These are phyloP conservation scores for Sclerotinia sclerotiorum DNA, from an alignment of 2,329 filamentous ascomycete genomes.

Conservation along the genomic window DNA sequence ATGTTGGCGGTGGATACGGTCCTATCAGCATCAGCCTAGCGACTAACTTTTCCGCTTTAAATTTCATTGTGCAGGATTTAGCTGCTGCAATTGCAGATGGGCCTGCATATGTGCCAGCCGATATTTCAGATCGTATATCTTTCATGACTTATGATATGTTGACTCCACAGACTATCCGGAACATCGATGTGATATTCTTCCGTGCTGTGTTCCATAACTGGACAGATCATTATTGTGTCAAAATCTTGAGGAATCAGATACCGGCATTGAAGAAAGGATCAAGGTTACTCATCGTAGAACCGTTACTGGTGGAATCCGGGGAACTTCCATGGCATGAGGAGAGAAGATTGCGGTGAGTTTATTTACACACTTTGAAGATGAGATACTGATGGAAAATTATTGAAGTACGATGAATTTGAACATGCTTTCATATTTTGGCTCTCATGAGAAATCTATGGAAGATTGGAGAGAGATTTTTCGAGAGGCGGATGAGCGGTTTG, in stretches of 20 bases:
- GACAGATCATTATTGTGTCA: conserved; percentile 18
- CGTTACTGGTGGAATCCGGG: conserved; percentile 9
- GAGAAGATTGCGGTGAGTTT: conserved; percentile 8
- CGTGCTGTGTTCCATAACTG: conserved; percentile 19
- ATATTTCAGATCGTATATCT: not conserved
- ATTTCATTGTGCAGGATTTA: conserved; percentile 59
- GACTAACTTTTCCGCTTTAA: conserved; percentile 49
- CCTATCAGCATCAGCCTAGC: conserved; percentile 58
- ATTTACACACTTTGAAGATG: not conserved
- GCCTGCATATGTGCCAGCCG: not conserved
- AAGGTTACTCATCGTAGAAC: conserved; percentile 9
- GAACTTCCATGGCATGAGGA: not conserved
- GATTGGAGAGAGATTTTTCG: conserved; percentile 15
- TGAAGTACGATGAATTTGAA: conserved; percentile 14
- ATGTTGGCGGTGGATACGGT: conserved; percentile 60
- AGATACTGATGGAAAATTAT: not conserved
- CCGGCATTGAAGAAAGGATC: conserved; percentile 16
- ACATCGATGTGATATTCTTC: conserved; percentile 12
- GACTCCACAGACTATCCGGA: not conserved
- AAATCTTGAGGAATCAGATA: conserved; percentile 16
- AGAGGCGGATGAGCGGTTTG: conserved; percentile 10
- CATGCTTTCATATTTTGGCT: conserved; percentile 19
- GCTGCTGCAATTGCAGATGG: conserved; percentile 43
- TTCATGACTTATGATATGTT: conserved; percentile 22
- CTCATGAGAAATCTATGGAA: conserved; percentile 11